Base-by-base conservation (phyloP, 1,139 yeast species). In the Kluyveromyces sp. region DNA sequence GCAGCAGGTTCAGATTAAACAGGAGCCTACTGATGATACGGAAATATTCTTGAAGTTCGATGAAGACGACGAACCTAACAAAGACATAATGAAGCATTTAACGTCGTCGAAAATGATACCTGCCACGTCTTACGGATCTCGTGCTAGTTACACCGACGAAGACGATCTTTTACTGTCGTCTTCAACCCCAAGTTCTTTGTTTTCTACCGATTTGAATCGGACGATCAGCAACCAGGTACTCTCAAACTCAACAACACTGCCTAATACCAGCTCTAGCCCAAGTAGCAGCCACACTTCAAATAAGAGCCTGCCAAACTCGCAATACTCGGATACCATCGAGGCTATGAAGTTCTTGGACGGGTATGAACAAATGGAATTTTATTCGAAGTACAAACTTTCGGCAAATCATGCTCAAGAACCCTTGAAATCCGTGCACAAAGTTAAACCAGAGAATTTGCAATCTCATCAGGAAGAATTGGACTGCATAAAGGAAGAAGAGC, bases 11-110 rank as follows among this genome's bases (percentile, higher is more conserved):
- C 13, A 41, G 35, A 36, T 46, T 40, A 42, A 46, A 48, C 39
- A 47, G 40, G 33, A 41, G 37, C 44, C 36, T 31, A 12, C 45
- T 50, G 47, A 52, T 45, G 43, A 48, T n/a, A 52, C 58, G 15
- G 50, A 48, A 9, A 58, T 55, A 16, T 60, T 60, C 39, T 44
- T 60, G 45, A 60, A 60, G 33, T 60, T 58, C 41, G 63, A 60
- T 38, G 62, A 57, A 36, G 56, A 53, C 33, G 55, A 56, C 9
- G 51, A 45, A 16, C 42, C 43, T 12, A 8, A 13, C 18, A 31
- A 13, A 12, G 41, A 22, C 2, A 16, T 30, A 9, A 22, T 32
- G 15, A 31, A 31, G 15, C 13, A 31, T 18, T 48, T 13, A 45
- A 41, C 36, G n/a, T 22, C 40, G 2, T 45, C 49, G 7, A 45